Evolutionary conservation across 345 rosid genomes (phyloP), one percentile per base, ranked within the genome.

Genomic region (Diplotaxis tenuifolia): DNA sequence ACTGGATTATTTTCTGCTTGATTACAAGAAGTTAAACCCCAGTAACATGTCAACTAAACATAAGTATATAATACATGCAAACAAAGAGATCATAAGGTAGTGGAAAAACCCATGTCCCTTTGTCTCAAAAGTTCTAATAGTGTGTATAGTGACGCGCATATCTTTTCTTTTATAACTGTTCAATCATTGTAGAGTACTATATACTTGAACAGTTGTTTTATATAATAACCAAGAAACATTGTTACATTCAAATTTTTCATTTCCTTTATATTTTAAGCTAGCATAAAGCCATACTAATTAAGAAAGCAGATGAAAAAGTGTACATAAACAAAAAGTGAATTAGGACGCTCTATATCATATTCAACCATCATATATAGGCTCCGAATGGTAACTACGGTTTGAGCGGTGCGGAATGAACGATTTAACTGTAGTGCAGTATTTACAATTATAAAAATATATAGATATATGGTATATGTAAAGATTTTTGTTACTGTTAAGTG

Each of bases 161-260:
- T 20, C 22, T 40, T n/a, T 54, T 61, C 34, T 50, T 62, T 19
- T 16, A 7, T 5, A 63, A 63, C 64, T 53, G 59, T 65, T 65
- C 58, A 65, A 57, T 65, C 66, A 73, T 73, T 57, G 52, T 15
- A 15, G 66, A 57, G 34, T 29, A 5, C 42, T 8, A 23, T 25
- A 28, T 54, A 55, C 12, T 40, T 28, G 0, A 54, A 40, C 47
- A 73, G 21, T 25, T 40, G 18, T 19, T 42, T 16, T 14, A 55
- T 36, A 62, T n/a, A 21, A 4, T 28, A 8, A 16, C 7, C 20
- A 28, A 14, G 3, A 58, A 27, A 70, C 9, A 14, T 20, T 0
- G 9, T 22, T 55, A 55, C 18, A 15, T 36, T 32, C 61, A 66
- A 6, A 16, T 18, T 29, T 1, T 19, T 4, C 11, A 8, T 29